Evolutionary conservation across 169 alveolate species (phyloP).

Genomic region (Babesia bigemina): DNA sequence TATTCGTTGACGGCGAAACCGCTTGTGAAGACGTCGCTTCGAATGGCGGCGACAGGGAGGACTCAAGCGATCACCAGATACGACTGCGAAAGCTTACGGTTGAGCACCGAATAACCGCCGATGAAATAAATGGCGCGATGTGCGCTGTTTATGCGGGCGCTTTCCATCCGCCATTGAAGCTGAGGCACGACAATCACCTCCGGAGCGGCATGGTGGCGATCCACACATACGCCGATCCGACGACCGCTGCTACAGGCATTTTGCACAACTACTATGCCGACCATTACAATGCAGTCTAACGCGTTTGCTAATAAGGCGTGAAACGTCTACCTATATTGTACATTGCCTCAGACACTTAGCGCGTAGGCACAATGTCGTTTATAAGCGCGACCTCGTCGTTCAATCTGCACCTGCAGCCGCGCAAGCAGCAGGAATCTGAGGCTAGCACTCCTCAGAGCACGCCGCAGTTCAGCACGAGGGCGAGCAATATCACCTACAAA

Average conservation of each 20-base stretch:
- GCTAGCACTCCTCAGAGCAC: neutral
- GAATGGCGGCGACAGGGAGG: no score
- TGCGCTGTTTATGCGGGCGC: neutral
- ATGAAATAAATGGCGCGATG: neutral
- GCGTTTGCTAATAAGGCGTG: neutral
- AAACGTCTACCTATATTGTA: neutral
- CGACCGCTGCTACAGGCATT: conserved; percentile 10
- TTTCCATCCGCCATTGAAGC: neutral
- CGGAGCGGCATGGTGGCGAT: conserved; percentile 7
- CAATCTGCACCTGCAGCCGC: conserved; percentile 13
- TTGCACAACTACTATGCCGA: conserved; percentile 22
- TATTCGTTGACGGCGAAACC: neutral
- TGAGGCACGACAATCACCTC: neutral
- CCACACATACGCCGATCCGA: conserved; percentile 2
- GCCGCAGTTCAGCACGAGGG: conserved; percentile 22
- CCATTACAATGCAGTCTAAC: conserved; percentile 19
- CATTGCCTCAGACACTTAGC: neutral
- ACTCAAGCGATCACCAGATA: no score
- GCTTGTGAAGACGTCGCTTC: neutral
- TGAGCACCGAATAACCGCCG: neutral
- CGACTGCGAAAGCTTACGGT: conserved; percentile 5
- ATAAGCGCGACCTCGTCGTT: conserved; percentile 18
- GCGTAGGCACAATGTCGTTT: conserved; percentile 25
- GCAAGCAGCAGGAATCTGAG: conserved; percentile 12
- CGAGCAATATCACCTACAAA: conserved; percentile 51